Conservation (phyloP, 164 flowering plant genomes). For the Vitis vinifera region DNA sequence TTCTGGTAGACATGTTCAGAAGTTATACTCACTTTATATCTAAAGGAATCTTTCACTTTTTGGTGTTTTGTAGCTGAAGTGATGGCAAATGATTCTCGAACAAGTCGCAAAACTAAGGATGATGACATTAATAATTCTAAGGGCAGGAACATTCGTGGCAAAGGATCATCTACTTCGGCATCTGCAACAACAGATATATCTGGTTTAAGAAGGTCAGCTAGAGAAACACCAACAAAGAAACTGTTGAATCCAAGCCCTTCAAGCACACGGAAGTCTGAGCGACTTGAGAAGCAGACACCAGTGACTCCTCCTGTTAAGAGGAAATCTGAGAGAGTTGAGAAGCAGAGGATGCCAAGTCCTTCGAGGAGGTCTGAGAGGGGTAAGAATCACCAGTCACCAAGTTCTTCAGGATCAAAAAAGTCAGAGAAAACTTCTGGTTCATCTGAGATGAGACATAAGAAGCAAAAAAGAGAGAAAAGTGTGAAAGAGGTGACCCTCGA, state of each 20-base stretch:
- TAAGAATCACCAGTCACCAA: conserved; percentile 25
- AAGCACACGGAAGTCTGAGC: conserved; percentile 42
- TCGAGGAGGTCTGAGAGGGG: conserved; percentile 49
- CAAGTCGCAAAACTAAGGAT: conserved; percentile 20
- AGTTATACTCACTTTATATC: neutral
- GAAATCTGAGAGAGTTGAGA: conserved; percentile 41
- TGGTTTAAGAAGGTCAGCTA: conserved; percentile 50
- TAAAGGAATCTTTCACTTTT: neutral
- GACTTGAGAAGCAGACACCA: conserved; percentile 34
- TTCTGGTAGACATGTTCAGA: neutral
- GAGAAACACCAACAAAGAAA: conserved; percentile 42
- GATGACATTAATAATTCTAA: conserved; percentile 23
- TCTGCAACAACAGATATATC: conserved; percentile 24
- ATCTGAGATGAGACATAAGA: conserved; percentile 18
- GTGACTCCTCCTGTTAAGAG: conserved; percentile 26
- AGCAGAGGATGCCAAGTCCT: conserved; percentile 35
- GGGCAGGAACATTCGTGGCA: conserved; percentile 18
- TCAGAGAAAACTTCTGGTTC: conserved; percentile 29
- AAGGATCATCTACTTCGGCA: conserved; percentile 18
- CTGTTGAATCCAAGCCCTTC: conserved; percentile 18
- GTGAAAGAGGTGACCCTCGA: conserved; percentile 21
- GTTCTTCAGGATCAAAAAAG: conserved; percentile 41
- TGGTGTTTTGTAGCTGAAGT: conserved; percentile 2
- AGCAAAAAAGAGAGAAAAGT: conserved; percentile 29
- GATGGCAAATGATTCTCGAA: conserved; percentile 30